Conservation (phyloP, 306 rosid species). For the Cucumis melo region DNA sequence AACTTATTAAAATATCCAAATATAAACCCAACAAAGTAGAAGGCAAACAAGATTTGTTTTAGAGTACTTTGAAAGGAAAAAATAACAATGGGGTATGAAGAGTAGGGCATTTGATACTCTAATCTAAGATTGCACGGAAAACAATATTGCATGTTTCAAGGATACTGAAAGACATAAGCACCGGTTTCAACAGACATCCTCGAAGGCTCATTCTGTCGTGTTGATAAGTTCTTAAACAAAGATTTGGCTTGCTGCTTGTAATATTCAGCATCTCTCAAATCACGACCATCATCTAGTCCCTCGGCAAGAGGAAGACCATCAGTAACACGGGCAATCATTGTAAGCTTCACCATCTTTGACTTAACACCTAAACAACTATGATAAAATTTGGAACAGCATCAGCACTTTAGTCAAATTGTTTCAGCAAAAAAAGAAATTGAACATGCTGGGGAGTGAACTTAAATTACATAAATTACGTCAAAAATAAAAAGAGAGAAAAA, state of each 20-base stretch:
- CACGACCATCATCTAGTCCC: conserved; percentile 89
- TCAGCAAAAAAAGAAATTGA: not conserved
- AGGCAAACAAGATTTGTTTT: not conserved
- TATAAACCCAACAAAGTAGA: not conserved
- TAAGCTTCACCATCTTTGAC: conserved; percentile 84
- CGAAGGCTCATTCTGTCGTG: conserved; percentile 80
- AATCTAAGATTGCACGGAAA: not conserved
- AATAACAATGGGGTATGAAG: not conserved
- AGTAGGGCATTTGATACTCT: not conserved
- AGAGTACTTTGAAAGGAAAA: not conserved
- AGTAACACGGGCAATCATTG: conserved; percentile 90
- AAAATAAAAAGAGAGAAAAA: not conserved
- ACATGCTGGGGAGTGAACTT: not conserved
- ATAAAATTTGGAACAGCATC: not conserved
- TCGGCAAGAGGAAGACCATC: conserved; percentile 91
- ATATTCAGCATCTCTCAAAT: conserved; percentile 55
- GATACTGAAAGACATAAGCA: conserved; percentile 90
- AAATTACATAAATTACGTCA: not conserved
- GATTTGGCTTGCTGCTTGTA: conserved; percentile 94
- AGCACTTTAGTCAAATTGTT: not conserved
- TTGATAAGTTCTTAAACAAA: conserved; percentile 78
- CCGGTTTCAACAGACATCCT: conserved; percentile 96
- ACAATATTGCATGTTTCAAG: conserved; percentile 14
- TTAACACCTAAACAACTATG: conserved; percentile 11
- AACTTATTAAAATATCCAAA: not conserved